Evolutionary conservation across 768 basidiomycete genomes (phyloP), one percentile per base, ranked within the genome.

Genomic region (Tulasnella sp.): DNA sequence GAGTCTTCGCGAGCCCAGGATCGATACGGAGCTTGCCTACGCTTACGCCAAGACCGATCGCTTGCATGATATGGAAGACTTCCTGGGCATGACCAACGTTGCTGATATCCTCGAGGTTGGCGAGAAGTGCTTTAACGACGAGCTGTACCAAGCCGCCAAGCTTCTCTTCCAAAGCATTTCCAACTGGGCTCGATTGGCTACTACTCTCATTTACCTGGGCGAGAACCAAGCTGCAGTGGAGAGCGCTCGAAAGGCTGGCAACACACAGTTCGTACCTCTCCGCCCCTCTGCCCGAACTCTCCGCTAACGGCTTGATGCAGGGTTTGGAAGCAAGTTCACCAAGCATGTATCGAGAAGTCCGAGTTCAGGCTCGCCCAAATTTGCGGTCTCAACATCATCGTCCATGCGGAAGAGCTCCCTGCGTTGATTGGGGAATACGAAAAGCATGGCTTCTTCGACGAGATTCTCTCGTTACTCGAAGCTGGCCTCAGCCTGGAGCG

Each of bases 301-400:
- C 37, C 58, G 34, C 45, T 37, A 11, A 64, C 58, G 11, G 5
- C 36, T 67, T 34, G 25, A 36, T 36, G 0, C 74, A 94, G 93
- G 85, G 97, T 99, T n/a, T 99, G 97, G 97, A 99, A 98, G 84
- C 97, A 99, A 83, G 97, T 99, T 71, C 97, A 99, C 79, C 93
- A 95, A 31, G 97, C 97, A 52, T 99, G 97, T 84, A 91, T 99
- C 76, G 97, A 97, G 85, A 99, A 99, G 86, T 85, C 88, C 74
- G 97, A 99, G 82, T 99, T 99, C 89, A 92, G 96, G 77, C 83
- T 99, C 83, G 91, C 97, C 40, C 96, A 99, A 88, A 99, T 99
- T 81, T 99, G 97, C 82, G 97, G 96, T 88, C 90, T 99, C 79
- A 93, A 99, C 82, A 92, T 99, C 81, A 91, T 99, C 78, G 97